phyloP scores from a whole-genome alignment of 768 basidiomycete genomes.

The Kwoniella dendrophila region DNA sequence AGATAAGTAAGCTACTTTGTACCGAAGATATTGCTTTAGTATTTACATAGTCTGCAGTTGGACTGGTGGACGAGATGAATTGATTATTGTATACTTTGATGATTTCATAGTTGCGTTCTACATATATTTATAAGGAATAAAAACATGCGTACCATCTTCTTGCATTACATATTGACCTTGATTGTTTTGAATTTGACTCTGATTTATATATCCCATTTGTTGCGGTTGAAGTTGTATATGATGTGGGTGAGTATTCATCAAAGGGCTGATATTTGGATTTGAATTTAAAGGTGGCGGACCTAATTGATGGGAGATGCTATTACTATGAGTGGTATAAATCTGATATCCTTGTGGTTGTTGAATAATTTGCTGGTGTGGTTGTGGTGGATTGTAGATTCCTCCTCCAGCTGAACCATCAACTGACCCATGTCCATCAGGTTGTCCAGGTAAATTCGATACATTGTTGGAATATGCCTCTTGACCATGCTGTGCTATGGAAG shows the following conservation, averaged over 20 bases:
- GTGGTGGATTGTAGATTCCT: slow-evolving; percentile 9
- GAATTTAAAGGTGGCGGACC: slow-evolving; percentile 17
- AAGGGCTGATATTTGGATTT: not conserved
- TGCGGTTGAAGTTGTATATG: too few relatives aligned
- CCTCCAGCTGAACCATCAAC: too few relatives aligned
- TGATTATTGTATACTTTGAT: too few relatives aligned
- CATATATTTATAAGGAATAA: slow-evolving; percentile 12
- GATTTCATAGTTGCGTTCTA: not conserved
- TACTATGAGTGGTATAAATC: not conserved
- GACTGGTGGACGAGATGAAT: too few relatives aligned
- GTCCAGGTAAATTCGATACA: not conserved
- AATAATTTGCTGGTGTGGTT: not conserved
- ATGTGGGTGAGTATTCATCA: too few relatives aligned
- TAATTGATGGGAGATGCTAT: slow-evolving; percentile 4
- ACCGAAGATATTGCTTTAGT: too few relatives aligned
- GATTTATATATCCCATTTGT: not conserved
- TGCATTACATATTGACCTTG: slow-evolving; percentile 17
- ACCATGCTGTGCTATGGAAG: not conserved
- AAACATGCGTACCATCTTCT: slow-evolving; percentile 22
- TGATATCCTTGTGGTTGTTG: slow-evolving; percentile 3
- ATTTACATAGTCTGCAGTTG: too few relatives aligned
- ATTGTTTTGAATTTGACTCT: slow-evolving; percentile 1
- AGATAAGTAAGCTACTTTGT: too few relatives aligned
- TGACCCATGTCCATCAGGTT: too few relatives aligned
- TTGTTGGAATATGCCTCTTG: not conserved